Conservation (phyloP, 106 monocot species). For the Ottelia alismoides region DNA sequence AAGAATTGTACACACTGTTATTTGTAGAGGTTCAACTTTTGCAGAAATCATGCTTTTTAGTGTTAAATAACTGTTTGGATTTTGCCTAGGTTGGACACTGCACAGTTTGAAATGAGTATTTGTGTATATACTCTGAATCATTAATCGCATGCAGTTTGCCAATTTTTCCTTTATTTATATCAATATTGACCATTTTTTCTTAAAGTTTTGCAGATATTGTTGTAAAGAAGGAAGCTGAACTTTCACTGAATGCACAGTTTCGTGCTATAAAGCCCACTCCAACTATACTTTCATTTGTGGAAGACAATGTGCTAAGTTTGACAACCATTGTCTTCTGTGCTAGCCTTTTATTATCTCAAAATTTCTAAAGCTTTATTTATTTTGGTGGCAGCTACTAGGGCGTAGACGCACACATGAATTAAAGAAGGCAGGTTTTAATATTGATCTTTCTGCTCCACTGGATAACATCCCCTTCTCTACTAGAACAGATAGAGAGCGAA, state of each 20-base stretch:
- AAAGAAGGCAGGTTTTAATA: conserved; percentile 71
- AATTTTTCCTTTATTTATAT: too few species aligned
- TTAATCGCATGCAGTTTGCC: too few species aligned
- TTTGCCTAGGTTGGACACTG: too few species aligned
- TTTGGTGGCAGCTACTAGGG: conserved; percentile 57
- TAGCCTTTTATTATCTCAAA: not conserved
- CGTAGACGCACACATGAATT: conserved; percentile 82
- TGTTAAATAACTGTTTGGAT: too few species aligned
- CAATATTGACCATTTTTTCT: not conserved
- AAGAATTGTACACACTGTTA: too few species aligned
- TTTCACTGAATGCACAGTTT: conserved; percentile 84
- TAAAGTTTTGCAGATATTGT: not conserved
- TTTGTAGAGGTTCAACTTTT: too few species aligned
- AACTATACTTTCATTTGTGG: conserved; percentile 89
- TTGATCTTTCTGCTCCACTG: conserved; percentile 77
- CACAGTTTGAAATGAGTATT: too few species aligned
- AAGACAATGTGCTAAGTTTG: conserved; percentile 81
- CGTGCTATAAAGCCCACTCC: conserved; percentile 85
- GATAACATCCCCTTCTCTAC: conserved; percentile 85
- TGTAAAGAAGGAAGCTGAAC: conserved; percentile 6
- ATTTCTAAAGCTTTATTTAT: conserved; percentile 2
- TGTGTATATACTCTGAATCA: too few species aligned
- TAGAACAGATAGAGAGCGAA: conserved; percentile 53
- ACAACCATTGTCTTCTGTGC: not conserved
- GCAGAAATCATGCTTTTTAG: too few species aligned